Evolutionary conservation across 73 alveolate genomes (phyloP), one percentile per base, ranked within the genome.

Genomic region (Paraurostyla sp.): DNA sequence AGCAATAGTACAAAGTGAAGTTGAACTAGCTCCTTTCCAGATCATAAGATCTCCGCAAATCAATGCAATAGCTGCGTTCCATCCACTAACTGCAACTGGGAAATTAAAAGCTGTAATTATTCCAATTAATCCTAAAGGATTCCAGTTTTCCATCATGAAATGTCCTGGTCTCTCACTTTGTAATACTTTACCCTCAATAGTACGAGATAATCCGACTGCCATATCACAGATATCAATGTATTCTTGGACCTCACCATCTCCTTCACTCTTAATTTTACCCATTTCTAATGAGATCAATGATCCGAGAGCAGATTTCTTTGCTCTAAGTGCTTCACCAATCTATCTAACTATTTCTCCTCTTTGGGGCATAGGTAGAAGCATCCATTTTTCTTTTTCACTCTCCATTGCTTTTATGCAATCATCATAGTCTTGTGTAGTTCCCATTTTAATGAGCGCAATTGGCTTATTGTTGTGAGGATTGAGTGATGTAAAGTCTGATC

Each of bases 71-170:
- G 97, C 97, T 25, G 92, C 71, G 60, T 94, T 94, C 99, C 97
- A 94, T 41, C 96, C 94, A 48, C 88, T 73, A 6, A 94, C 99
- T 4, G 97, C 98, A 63, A 78, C 88, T 43, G 99, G 99, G 95
- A 96, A 96, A 76, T 96, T 96, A 71, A 96, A 96, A 0, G 99
- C 99, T 27, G 99, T 88, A 78, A 96, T 96, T 69, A 94, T 93
- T 32, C 98, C 99, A 48, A 96, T 89, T 0, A 91, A 45, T 15
- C 98, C 99, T 7, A 96, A 91, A 2, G 99, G 99, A 86, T 95
- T 94, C 97, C 97, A 96, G 49, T 84, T 73, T 92, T 96, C 99
- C 97, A 94, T 90, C 95, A 96, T 87, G 68, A 94, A 78, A 88
- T 94, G 98, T 23, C 93, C 94, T 30, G 97, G 97, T 80, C 98